phyloP scores from a whole-genome alignment of 176 grass and related monocot genomes.

The Sorghum bicolor region DNA sequence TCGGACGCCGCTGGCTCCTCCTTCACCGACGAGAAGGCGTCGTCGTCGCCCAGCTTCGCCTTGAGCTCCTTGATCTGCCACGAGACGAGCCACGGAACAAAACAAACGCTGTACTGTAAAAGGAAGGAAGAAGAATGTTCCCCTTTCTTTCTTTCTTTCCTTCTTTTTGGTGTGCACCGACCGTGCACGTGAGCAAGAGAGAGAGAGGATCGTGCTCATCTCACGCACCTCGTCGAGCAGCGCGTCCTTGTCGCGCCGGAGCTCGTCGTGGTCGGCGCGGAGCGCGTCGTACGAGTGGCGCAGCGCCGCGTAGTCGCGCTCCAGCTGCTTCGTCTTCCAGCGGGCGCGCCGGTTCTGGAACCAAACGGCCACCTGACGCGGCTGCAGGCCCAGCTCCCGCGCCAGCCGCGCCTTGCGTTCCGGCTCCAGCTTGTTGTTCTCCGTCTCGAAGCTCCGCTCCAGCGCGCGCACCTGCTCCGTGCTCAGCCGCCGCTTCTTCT shows the following conservation, averaged over 20 bases:
- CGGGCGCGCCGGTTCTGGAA: slow-evolving; percentile 88
- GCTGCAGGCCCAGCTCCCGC: slow-evolving; percentile 70
- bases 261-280: slow-evolving; percentile 50
- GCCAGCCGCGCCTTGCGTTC: slow-evolving; percentile 72
- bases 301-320: slow-evolving; percentile 66
- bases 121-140: too few species aligned
- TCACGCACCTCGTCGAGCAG: slow-evolving; percentile 55
- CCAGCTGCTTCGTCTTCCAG: slow-evolving; percentile 82
- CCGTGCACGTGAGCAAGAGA: background rate
- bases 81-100: too few species aligned
- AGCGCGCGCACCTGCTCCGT: slow-evolving; percentile 54
- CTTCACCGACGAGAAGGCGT: slow-evolving; percentile 51
- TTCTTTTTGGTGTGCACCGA: too few species aligned
- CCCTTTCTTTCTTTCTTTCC: too few species aligned
- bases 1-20: slow-evolving; percentile 48
- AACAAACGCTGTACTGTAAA: too few species aligned
- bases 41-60: slow-evolving; percentile 47
- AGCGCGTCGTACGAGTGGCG: slow-evolving; percentile 54
- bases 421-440: slow-evolving; percentile 83
- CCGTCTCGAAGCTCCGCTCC: slow-evolving; percentile 60
- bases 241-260: slow-evolving; percentile 55
- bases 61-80: slow-evolving; percentile 69
- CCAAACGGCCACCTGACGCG: slow-evolving; percentile 81
- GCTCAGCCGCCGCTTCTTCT: slow-evolving; percentile 90
- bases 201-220: too few species aligned